Conservation (phyloP, 169 alveolate species). For the Plasmodium cynomolgi region DNA sequence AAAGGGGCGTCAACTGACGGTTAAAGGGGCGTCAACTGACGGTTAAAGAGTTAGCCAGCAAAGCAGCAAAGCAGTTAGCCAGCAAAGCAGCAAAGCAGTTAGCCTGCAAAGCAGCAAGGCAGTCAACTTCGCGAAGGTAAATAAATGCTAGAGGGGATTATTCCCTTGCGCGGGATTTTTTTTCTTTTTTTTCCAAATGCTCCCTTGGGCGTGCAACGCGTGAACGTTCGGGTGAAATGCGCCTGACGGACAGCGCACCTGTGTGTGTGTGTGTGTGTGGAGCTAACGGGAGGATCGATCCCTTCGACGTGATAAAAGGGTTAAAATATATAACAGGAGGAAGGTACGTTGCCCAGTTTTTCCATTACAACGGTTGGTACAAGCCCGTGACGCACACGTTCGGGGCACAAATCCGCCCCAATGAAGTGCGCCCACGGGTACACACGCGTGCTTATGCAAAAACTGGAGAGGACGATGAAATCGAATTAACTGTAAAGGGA, state of each 20-base stretch:
- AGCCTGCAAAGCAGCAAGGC: neutral
- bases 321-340: neutral
- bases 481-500: neutral
- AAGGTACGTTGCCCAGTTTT: neutral
- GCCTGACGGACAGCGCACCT: neutral
- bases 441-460: neutral
- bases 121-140: neutral
- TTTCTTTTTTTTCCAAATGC: neutral
- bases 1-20: neutral
- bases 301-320: neutral
- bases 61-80: neutral
- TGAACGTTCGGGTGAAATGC: neutral
- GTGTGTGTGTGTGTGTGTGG: too few species aligned
- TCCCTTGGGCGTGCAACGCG: neutral
- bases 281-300: neutral
- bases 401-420: neutral
- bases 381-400: neutral
- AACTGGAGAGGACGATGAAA: neutral
- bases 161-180: neutral
- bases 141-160: neutral
- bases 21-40: neutral
- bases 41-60: neutral
- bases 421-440: neutral
- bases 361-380: neutral
- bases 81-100: neutral